These are phyloP conservation scores for Parmelia sp. DNA, from an alignment of 495 filamentous ascomycete species.

Conservation along the genomic window DNA sequence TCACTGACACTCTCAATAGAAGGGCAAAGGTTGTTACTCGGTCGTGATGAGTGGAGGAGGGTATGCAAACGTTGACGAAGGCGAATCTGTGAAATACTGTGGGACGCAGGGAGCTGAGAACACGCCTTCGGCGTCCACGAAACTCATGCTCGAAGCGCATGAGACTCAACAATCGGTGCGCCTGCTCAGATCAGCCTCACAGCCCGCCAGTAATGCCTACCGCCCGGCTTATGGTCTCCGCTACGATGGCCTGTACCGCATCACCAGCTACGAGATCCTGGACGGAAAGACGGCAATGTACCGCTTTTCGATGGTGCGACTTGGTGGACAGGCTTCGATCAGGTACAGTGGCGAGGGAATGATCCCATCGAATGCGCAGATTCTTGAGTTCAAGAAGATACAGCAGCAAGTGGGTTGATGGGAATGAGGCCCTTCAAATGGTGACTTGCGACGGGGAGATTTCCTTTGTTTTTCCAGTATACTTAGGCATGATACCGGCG, in stretches of 20 bases:
- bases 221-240: constrained; percentile 44
- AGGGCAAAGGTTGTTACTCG: constrained; percentile 34
- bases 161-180: constrained; percentile 35
- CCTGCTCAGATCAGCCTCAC: constrained; percentile 41
- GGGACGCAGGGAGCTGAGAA: constrained; percentile 39
- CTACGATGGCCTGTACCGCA: constrained; percentile 54
- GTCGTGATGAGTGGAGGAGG: constrained; percentile 38
- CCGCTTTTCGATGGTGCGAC: constrained; percentile 37
- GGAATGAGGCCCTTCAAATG: not conserved
- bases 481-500: not conserved
- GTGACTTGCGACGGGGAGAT: not conserved
- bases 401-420: not conserved
- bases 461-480: not conserved
- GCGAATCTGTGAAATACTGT: constrained; percentile 44
- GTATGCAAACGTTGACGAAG: constrained; percentile 42
- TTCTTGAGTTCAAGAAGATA: constrained; percentile 4
- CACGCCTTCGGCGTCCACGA: constrained; percentile 30
- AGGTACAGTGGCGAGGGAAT: constrained; percentile 21
- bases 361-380: constrained; percentile 16
- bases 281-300: constrained; percentile 33
- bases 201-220: constrained; percentile 32
- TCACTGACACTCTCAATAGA: constrained; percentile 5
- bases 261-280: constrained; percentile 31
- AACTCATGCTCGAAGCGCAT: constrained; percentile 34
- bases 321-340: constrained; percentile 39